Evolutionary conservation across 495 filamentous ascomycete genomes (phyloP).

Genomic region (Lasiosphaeria hispida): DNA sequence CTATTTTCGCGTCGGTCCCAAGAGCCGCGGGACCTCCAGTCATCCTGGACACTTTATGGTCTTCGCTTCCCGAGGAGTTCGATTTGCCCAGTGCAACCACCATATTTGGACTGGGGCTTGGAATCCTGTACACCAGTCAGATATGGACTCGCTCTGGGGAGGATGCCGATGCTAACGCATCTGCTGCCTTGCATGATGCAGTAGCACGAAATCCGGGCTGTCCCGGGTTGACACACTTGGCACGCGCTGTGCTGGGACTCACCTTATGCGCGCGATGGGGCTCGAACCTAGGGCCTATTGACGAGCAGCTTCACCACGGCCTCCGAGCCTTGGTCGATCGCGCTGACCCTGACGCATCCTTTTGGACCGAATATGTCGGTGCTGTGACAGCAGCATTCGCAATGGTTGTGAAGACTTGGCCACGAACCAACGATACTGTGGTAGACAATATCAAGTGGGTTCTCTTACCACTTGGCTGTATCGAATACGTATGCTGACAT

Average conservation of each 20-base stretch:
- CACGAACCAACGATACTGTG: constrained; percentile 22
- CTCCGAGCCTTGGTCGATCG: constrained; percentile 36
- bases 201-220: constrained; percentile 64
- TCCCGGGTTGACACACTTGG: constrained; percentile 70
- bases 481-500: neutral
- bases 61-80: constrained; percentile 52
- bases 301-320: constrained; percentile 38
- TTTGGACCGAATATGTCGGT: constrained; percentile 48
- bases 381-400: constrained; percentile 36
- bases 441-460: constrained; percentile 33
- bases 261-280: constrained; percentile 77
- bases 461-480: neutral
- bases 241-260: constrained; percentile 68
- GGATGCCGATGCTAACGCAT: constrained; percentile 52
- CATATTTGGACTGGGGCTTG: constrained; percentile 40
- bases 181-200: constrained; percentile 69
- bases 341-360: constrained; percentile 32
- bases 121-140: constrained; percentile 38
- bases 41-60: constrained; percentile 48
- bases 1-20: neutral
- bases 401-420: constrained; percentile 33
- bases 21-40: constrained; percentile 6
- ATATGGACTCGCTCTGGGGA: constrained; percentile 49
- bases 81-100: constrained; percentile 49
- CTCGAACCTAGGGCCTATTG: constrained; percentile 55